phyloP scores from a whole-genome alignment of 148 eudicot species.

The Linanthus parryae region DNA sequence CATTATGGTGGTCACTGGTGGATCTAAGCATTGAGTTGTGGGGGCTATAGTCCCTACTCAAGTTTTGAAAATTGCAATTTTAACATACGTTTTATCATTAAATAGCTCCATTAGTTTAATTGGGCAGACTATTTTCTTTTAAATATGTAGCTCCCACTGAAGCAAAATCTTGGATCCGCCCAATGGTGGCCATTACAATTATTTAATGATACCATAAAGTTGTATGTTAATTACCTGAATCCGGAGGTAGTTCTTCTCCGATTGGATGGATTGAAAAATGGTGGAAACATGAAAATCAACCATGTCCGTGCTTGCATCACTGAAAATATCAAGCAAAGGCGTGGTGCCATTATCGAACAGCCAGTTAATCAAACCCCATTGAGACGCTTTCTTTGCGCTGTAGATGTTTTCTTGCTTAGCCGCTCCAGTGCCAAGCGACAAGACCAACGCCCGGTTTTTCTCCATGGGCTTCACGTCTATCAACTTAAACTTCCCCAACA shows the following conservation, averaged over 20 bases:
- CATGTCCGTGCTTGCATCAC: constrained; percentile 29
- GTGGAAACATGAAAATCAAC: constrained; percentile 29
- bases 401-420: constrained; percentile 21
- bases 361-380: constrained; percentile 32
- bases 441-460: constrained; percentile 14
- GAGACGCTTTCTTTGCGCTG: constrained; percentile 18
- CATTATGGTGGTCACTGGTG: too few relatives aligned
- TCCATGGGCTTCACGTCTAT: constrained; percentile 15
- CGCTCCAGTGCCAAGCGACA: constrained; percentile 37
- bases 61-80: too few relatives aligned
- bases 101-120: too few relatives aligned
- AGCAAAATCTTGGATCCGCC: too few relatives aligned
- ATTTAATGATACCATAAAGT: too few relatives aligned
- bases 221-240: too few relatives aligned
- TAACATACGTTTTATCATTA: too few relatives aligned
- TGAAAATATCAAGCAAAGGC: constrained; percentile 21
- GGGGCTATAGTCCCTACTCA: too few relatives aligned
- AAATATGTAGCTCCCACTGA: too few relatives aligned
- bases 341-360: constrained; percentile 17
- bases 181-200: too few relatives aligned
- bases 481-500: constrained; percentile 16
- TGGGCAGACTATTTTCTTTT: too few relatives aligned
- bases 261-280: constrained; percentile 17
- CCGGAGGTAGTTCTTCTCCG: constrained; percentile 27
- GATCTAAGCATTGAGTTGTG: too few relatives aligned